These are phyloP conservation scores for Galeopsis tetrahit DNA, from an alignment of 257 asterid genomes.

Conservation along the genomic window DNA sequence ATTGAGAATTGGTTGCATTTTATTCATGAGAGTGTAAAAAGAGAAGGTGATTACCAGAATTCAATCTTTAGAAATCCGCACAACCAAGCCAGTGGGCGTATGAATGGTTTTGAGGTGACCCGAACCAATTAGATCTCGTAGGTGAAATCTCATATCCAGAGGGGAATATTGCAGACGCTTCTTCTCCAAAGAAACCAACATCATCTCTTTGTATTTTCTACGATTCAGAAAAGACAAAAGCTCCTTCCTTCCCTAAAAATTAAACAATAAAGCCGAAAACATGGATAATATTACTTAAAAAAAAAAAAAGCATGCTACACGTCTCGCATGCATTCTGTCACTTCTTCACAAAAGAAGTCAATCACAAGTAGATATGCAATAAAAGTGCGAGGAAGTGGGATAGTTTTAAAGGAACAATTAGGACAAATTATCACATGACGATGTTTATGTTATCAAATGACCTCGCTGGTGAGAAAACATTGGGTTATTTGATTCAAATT, in stretches of 20 bases:
- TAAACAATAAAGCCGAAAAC: slow-evolving; percentile 10
- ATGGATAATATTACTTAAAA: not conserved
- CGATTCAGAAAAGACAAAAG: slow-evolving; percentile 83
- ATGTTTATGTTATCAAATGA: not conserved
- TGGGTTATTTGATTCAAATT: not conserved
- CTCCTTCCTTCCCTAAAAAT: slow-evolving; percentile 85
- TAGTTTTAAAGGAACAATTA: too few species aligned
- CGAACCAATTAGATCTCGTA: slow-evolving; percentile 87
- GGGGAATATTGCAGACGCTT: slow-evolving; percentile 75
- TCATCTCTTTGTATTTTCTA: slow-evolving; percentile 82
- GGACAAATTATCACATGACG: slow-evolving; percentile 13
- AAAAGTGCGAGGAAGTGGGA: not conserved
- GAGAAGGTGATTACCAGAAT: slow-evolving; percentile 25
- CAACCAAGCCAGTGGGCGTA: slow-evolving; percentile 77
- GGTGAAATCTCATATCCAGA: slow-evolving; percentile 92
- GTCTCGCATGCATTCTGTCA: not conserved
- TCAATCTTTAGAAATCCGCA: slow-evolving; percentile 74
- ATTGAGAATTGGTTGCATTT: too few species aligned
- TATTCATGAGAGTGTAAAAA: too few species aligned
- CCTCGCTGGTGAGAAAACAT: slow-evolving; percentile 13
- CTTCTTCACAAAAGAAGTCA: not conserved
- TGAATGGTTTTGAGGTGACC: slow-evolving; percentile 80
- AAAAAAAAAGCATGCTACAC: slow-evolving; percentile 6
- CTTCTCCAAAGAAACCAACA: slow-evolving; percentile 76
- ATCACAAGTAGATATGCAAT: slow-evolving; percentile 5